Evolutionary conservation across 352 stramenopile genomes (phyloP), one percentile per base, ranked within the genome.

Genomic region (Bremia lactucae): DNA sequence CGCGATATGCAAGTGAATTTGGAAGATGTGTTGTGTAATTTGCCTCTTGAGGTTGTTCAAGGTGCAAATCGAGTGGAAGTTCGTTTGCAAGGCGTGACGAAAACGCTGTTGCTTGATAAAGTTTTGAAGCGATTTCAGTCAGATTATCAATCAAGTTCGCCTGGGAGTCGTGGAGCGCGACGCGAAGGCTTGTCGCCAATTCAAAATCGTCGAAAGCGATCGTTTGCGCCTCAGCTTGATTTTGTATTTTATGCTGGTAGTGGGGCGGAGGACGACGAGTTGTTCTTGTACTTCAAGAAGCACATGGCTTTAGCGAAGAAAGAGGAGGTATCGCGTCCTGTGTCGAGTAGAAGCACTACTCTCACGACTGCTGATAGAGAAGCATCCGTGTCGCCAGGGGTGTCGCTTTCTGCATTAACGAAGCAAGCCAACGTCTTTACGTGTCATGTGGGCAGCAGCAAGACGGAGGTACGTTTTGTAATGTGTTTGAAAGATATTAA

Each of bases 1-100:
- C 78, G 80, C 14, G 79, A 92, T 42, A 92, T 92, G 79, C 79
- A 89, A 49, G 77, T 92, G 13, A 81, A 92, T 40, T 53, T 92
- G 44, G 79, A 92, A 60, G 79, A 92, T 46, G 73, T 86, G n/a
- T 40, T 92, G 36, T 83, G 72, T 26, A 87, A 85, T 34, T 31
- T 92, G 39, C 79, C 79, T 11, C 56, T 92, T 28, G 79, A 89
- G 46, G 79, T 89, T 34, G 42, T 89, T 13, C 79, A 89, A 54
- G 72, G 75, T 14, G 83, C 79, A 20, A 81, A 83, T 31, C 72
- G 76, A 37, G 73, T 91, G 26, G 76, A 87, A 42, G 72, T 85
- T 19, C 66, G 72, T 6, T 58, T 81, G n/a, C 66, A 78, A 22
- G 69, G 69, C 21, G 68, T 81, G 37, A 78, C 68, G 31, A 85